Conservation (phyloP, 441 rosid species). For the Capsella rubella region DNA sequence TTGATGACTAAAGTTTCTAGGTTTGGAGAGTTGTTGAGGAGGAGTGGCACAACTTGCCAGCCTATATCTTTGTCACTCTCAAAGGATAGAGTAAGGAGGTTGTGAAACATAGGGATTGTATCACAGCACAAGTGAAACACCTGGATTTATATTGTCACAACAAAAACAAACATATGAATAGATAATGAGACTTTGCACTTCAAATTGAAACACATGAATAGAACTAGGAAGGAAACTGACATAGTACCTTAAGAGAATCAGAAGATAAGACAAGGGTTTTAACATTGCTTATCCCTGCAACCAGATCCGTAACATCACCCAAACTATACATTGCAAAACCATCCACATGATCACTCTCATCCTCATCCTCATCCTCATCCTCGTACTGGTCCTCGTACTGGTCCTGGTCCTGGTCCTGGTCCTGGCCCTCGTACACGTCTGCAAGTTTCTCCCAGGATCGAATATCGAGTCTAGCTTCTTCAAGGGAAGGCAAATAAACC, state of each 20-base stretch:
- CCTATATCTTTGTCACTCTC: slow-evolving; percentile 5
- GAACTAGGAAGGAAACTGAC: background rate
- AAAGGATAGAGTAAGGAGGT: slow-evolving; percentile 7
- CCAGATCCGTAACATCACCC: slow-evolving; percentile 8
- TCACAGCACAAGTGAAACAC: background rate
- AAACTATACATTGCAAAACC: background rate
- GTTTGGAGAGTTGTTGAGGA: slow-evolving; percentile 2
- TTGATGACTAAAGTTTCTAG: background rate
- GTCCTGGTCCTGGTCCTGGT: too few relatives aligned
- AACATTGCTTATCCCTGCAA: slow-evolving; percentile 4
- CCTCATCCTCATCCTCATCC: background rate
- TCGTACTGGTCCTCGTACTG: too few relatives aligned
- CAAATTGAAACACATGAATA: background rate
- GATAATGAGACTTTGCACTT: background rate
- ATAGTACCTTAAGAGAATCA: background rate
- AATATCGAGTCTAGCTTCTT: too few relatives aligned
- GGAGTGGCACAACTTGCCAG: slow-evolving; percentile 13
- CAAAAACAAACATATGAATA: background rate
- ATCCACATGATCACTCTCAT: background rate
- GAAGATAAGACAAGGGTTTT: background rate
- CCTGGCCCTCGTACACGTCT: too few relatives aligned
- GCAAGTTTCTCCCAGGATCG: background rate
- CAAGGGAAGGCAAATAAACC: too few relatives aligned
- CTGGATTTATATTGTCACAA: background rate
- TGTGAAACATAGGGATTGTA: background rate